Conservation (phyloP, 83 land plant genomes). For the Thuja plicata region DNA sequence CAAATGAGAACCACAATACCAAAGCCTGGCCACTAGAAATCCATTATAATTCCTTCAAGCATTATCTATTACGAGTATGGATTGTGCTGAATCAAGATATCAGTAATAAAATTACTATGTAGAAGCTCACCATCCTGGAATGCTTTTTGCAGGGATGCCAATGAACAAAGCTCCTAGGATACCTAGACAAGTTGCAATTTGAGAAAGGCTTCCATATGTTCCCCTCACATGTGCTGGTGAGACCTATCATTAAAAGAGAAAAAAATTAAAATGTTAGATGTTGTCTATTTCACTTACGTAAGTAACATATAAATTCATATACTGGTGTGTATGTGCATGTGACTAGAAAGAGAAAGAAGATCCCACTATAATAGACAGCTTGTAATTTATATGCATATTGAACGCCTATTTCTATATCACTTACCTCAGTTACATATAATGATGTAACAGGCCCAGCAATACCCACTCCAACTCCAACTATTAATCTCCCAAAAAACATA, state of each 20-base stretch:
- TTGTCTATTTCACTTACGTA: neutral
- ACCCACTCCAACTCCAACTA: slow-evolving; percentile 89
- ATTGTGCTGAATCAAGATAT: neutral
- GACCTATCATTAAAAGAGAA: slow-evolving; percentile 37
- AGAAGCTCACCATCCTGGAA: slow-evolving; percentile 64
- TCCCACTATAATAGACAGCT: neutral
- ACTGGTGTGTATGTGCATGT: neutral
- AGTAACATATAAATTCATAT: neutral
- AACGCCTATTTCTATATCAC: neutral
- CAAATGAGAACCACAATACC: neutral
- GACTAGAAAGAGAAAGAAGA: neutral
- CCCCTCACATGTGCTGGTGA: slow-evolving; percentile 88
- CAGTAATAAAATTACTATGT: slow-evolving; percentile 10
- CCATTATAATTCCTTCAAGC: neutral
- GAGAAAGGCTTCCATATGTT: slow-evolving; percentile 81
- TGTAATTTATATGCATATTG: neutral
- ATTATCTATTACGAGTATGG: neutral
- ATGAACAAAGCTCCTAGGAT: slow-evolving; percentile 68
- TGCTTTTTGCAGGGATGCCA: slow-evolving; percentile 70
- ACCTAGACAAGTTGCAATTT: slow-evolving; percentile 84
- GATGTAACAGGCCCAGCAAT: slow-evolving; percentile 81
- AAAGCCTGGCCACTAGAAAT: neutral
- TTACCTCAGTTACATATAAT: slow-evolving; percentile 90
- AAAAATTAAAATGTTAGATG: neutral
- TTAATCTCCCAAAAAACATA: slow-evolving; percentile 82